Evolutionary conservation across 108 stramenopile genomes (phyloP).

Genomic region (Fistulifera solaris): DNA sequence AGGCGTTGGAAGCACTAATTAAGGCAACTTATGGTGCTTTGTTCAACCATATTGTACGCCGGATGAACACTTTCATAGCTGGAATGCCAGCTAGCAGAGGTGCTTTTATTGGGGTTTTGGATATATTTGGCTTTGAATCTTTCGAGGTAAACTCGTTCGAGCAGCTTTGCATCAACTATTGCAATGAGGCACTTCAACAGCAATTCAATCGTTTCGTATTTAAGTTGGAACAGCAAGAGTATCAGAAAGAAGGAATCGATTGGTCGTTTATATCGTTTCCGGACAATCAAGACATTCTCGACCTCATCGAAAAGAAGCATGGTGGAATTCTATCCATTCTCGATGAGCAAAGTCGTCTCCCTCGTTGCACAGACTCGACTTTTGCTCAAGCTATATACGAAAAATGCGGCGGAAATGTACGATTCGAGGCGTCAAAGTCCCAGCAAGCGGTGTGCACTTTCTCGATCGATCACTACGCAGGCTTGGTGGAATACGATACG

Average conservation of each 20-base stretch:
- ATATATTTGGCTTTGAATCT: slow-evolving; percentile 91
- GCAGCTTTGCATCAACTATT: slow-evolving; percentile 84
- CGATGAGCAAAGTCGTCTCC: slow-evolving; percentile 64
- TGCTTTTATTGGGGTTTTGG: slow-evolving; percentile 66
- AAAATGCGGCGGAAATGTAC: slow-evolving; percentile 36
- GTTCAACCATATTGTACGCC: slow-evolving; percentile 64
- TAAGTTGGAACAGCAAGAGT: slow-evolving; percentile 53
- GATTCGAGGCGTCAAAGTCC: slow-evolving; percentile 44
- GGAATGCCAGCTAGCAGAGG: slow-evolving; percentile 1
- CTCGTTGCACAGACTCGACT: slow-evolving; percentile 42
- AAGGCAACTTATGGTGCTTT: slow-evolving; percentile 87
- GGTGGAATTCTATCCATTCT: slow-evolving; percentile 61
- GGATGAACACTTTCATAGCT: slow-evolving; percentile 7
- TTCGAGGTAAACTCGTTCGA: slow-evolving; percentile 71
- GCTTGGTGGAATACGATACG: slow-evolving; percentile 49
- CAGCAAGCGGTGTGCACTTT: slow-evolving; percentile 50
- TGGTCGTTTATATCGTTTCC: slow-evolving; percentile 87
- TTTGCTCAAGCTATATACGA: slow-evolving; percentile 45
- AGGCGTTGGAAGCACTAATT: slow-evolving; percentile 85
- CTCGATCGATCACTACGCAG: slow-evolving; percentile 66
- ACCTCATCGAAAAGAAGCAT: slow-evolving; percentile 75
- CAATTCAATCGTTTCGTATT: slow-evolving; percentile 77
- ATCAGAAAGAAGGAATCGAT: slow-evolving; percentile 45
- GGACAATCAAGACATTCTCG: slow-evolving; percentile 86
- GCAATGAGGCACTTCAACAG: slow-evolving; percentile 80